Conservation (phyloP, 257 asterid species). For the Apocynum venetum region DNA sequence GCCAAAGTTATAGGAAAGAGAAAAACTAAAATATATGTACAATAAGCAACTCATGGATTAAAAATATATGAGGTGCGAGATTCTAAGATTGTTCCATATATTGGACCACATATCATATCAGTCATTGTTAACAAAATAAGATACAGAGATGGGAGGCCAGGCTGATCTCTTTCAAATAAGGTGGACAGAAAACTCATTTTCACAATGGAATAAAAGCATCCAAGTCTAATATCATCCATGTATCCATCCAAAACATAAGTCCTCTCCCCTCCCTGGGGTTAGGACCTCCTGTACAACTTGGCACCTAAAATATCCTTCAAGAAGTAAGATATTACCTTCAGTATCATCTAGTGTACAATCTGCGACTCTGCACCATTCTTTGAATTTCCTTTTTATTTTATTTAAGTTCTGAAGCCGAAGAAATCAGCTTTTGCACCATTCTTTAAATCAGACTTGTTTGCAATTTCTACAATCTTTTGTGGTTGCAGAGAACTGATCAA, state of each 20-base stretch:
- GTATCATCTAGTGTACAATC: background rate
- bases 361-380: background rate
- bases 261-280: background rate
- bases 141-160: background rate
- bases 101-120: background rate
- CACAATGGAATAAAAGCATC: background rate
- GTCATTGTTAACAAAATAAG: background rate
- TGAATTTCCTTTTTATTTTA: background rate
- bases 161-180: background rate
- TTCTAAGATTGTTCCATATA: too few species aligned
- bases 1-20: too few species aligned
- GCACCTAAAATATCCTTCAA: slow-evolving; percentile 1
- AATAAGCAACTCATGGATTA: too few species aligned
- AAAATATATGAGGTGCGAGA: too few species aligned
- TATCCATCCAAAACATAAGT: background rate
- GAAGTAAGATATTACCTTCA: background rate
- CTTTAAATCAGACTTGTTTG: background rate
- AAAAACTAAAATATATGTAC: too few species aligned
- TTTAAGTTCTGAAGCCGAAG: background rate
- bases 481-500: background rate
- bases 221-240: background rate
- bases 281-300: background rate
- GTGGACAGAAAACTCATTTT: slow-evolving; percentile 1
- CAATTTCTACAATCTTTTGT: background rate
- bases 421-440: background rate